Evolutionary conservation across 192 early-diverging fungal species (phyloP).

Genomic region (Coemansia furcata): DNA sequence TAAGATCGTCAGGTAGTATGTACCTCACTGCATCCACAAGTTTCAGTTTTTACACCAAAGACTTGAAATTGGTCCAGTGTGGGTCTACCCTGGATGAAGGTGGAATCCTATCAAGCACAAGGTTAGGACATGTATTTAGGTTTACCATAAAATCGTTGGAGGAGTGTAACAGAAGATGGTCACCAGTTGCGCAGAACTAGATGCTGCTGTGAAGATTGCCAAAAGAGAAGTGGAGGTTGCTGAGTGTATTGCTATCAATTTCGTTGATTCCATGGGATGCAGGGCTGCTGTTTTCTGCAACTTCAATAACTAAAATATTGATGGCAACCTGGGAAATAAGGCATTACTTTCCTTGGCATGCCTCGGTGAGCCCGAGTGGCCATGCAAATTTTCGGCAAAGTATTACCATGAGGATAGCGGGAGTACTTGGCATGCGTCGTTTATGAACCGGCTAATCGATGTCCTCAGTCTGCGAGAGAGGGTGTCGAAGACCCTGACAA

Average conservation of each 20-base stretch:
- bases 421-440: background rate
- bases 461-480: background rate
- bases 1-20: no score
- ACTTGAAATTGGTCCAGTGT: no score
- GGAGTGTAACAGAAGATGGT: background rate
- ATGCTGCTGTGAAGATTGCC: no score
- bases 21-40: no score
- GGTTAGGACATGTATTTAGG: background rate
- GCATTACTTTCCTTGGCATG: background rate
- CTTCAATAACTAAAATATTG: background rate
- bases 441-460: background rate
- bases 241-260: no score
- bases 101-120: background rate
- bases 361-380: background rate
- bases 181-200: background rate
- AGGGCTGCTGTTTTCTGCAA: no score
- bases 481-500: background rate
- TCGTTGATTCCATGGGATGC: no score
- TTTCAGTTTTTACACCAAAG: no score
- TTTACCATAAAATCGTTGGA: background rate
- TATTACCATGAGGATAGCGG: background rate
- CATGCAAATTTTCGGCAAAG: background rate
- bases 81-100: background rate
- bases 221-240: slow-evolving; percentile 3
- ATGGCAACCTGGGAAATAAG: background rate